A percentile compares a stretch with the other conserved stretches of the same genome.
phyloP scores from a whole-genome alignment of 179 eudicot species.

The Actinidia arguta region DNA sequence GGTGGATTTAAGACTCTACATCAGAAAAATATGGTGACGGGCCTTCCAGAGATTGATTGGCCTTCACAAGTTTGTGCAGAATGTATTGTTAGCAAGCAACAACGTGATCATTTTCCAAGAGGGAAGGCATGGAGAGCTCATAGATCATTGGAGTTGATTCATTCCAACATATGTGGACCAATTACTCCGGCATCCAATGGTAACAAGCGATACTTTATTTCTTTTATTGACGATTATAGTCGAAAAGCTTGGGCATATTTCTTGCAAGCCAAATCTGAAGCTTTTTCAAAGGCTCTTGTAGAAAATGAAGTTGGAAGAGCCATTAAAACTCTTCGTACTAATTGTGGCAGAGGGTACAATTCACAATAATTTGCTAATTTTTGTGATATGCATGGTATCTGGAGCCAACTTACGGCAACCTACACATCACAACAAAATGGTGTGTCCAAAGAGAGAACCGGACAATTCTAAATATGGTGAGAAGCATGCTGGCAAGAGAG shows the following conservation, averaged over 20 bases:
- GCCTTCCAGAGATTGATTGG: too few species aligned
- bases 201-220: too few species aligned
- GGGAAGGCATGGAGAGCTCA: background rate
- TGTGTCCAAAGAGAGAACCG: background rate
- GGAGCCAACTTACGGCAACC: background rate
- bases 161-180: too few species aligned
- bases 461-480: background rate
- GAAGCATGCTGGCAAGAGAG: background rate
- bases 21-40: too few species aligned
- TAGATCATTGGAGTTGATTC: background rate
- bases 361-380: background rate
- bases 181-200: too few species aligned
- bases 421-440: constrained; percentile 15
- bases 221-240: too few species aligned
- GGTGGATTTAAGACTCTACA: background rate
- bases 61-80: too few species aligned
- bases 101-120: background rate
- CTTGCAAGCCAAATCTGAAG: too few species aligned
- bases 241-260: too few species aligned
- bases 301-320: too few species aligned
- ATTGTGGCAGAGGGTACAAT: background rate
- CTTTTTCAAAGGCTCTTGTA: too few species aligned
- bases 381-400: background rate
- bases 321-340: background rate
- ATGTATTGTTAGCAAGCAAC: too few species aligned